Percentiles rank a stretch among this genome's conserved stretches.
phyloP scores from a whole-genome alignment of 495 filamentous ascomycete species.

The Daldinia vernicosa region DNA sequence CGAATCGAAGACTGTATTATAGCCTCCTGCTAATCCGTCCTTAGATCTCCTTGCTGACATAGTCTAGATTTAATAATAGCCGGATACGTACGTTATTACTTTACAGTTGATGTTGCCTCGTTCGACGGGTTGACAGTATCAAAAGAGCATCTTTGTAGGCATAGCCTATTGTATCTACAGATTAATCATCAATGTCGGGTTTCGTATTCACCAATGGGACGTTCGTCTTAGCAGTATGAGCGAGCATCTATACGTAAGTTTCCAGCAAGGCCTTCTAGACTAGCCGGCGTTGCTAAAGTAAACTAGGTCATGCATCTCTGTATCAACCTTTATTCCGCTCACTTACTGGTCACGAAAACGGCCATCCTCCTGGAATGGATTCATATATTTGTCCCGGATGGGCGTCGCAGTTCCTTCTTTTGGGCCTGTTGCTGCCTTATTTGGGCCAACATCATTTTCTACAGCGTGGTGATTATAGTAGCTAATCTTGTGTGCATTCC shows the following conservation, averaged over 20 bases:
- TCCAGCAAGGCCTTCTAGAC: background rate
- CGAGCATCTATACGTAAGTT: background rate
- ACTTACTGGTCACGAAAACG: slow-evolving; percentile 33
- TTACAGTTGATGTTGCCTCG: background rate
- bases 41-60: background rate
- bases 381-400: slow-evolving; percentile 37
- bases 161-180: background rate
- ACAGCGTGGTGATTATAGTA: slow-evolving; percentile 52
- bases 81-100: background rate
- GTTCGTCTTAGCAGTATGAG: background rate
- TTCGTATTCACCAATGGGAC: background rate
- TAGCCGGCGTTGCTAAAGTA: background rate
- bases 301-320: background rate
- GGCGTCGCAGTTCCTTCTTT: slow-evolving; percentile 21
- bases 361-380: slow-evolving; percentile 48
- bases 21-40: background rate
- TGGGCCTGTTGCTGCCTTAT: slow-evolving; percentile 46
- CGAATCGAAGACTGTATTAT: slow-evolving; percentile 15
- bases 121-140: background rate
- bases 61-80: background rate
- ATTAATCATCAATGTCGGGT: background rate
- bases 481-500: slow-evolving; percentile 55
- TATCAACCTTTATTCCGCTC: background rate
- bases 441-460: slow-evolving; percentile 49
- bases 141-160: background rate